A percentile compares a stretch with the other conserved stretches of the same genome.
Evolutionary conservation across 2,329 filamentous ascomycete genomes (phyloP).

Genomic region (Colletotrichum sp.): DNA sequence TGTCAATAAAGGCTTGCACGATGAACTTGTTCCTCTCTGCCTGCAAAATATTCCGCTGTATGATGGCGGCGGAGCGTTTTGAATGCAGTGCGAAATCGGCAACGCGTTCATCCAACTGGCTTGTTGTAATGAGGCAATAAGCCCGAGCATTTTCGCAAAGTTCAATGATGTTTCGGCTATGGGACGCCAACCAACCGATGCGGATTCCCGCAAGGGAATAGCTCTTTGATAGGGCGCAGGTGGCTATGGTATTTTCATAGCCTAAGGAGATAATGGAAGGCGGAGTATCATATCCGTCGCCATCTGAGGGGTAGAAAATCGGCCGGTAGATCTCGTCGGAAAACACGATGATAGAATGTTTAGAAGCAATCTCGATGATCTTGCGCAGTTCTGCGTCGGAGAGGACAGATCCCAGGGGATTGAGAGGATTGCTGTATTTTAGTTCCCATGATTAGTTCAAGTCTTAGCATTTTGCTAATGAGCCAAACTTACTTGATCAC

Average conservation of each 20-base stretch:
- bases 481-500: neutral
- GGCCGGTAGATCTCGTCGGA: neutral
- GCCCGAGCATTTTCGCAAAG: neutral
- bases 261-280: neutral
- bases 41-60: neutral
- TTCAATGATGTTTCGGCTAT: neutral
- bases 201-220: neutral
- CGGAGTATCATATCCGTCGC: neutral
- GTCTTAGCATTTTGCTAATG: neutral
- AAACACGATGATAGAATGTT: neutral
- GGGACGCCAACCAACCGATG: neutral
- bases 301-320: neutral
- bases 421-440: neutral
- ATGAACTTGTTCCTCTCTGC: neutral
- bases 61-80: neutral
- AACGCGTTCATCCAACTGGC: neutral
- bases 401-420: neutral
- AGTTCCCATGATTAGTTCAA: neutral
- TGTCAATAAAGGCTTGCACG: neutral
- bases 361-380: neutral
- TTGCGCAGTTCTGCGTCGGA: neutral
- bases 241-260: neutral
- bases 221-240: neutral
- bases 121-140: neutral
- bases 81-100: neutral